Base-by-base conservation (phyloP, 2,329 filamentous ascomycete genomes). In the Zymoseptoria tritici region DNA sequence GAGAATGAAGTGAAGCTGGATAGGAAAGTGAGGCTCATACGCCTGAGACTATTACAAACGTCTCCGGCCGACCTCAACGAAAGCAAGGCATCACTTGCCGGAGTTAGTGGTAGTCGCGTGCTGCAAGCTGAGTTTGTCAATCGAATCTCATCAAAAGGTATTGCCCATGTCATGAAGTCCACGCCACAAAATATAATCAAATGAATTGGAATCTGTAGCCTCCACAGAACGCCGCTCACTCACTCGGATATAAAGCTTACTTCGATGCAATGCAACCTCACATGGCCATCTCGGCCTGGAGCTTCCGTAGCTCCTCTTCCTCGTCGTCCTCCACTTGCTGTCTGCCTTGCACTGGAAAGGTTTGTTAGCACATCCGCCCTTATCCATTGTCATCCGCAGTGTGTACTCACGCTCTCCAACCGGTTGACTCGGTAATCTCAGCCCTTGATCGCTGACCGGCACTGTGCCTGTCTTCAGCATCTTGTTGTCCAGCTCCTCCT, bases 231-330 rank as follows among this genome's bases (percentile, higher is more conserved):
- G 36, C 36, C 16, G 36, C 36, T 46, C 36, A 16, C 16, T 46
- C 36, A 2, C 36, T 6, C 36, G 36, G 36, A 46, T 46, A 46
- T 46, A 46, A 46, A 46, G 36, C 36, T 46, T n/a, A 46, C 36
- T 46, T n/a, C 13, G 13, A 46, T 46, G 36, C 36, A 16, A 46
- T n/a, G 36, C 16, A 46, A 46, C 7, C 36, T 72, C 76, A 96
- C 88, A 97, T 96, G 66, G 92, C 92, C 93, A 97, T 97, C 77
- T 97, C 93, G 42, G 91, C 92, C 74, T 96, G 91, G 68, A 99
- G 77, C 78, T 94, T 97, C 76, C 88, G 85, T 72, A 97, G 80
- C 79, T 97, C 93, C 70, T 88, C 93, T 76, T 97, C 93, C 73
- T 97, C 94, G 81, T 97, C 93, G 75, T 97, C 92, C 72, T 89